These are phyloP conservation scores for Plasmodium ovale DNA, from an alignment of 169 alveolate species.

Conservation along the genomic window DNA sequence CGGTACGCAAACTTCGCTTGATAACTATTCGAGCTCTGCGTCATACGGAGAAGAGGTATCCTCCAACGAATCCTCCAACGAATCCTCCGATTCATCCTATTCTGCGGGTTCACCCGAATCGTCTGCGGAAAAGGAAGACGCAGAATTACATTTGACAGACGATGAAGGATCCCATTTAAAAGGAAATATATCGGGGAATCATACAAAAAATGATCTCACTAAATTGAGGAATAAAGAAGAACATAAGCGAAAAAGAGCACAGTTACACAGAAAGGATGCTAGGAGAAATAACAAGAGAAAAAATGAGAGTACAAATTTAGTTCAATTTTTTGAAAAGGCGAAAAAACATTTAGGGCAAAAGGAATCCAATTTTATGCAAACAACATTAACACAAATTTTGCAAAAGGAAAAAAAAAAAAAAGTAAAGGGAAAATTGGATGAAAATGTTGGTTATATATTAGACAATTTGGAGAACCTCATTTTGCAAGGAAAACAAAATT, in stretches of 20 bases:
- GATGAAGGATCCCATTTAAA: not conserved
- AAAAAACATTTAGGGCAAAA: conserved; percentile 25
- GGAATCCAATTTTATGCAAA: conserved; percentile 20
- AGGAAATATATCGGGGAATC: not conserved
- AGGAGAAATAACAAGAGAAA: conserved; percentile 2
- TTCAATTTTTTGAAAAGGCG: conserved; percentile 46
- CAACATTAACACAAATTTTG: conserved; percentile 7
- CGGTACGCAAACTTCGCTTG: no score
- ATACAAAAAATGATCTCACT: not conserved
- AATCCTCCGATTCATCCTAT: no score
- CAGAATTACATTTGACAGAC: no score
- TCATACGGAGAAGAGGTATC: no score
- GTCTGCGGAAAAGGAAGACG: no score
- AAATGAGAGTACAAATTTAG: conserved; percentile 20
- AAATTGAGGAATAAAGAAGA: not conserved
- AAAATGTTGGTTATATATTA: conserved; percentile 11
- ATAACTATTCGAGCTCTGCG: no score
- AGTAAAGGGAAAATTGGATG: conserved; percentile 1
- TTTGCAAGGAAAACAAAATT: conserved; percentile 21
- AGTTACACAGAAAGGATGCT: not conserved
- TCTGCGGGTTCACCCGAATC: no score
- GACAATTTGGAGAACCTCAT: conserved; percentile 15
- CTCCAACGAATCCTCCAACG: no score
- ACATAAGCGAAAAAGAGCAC: not conserved
- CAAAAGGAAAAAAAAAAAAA: not conserved